Evolutionary conservation across 768 basidiomycete species (phyloP).

Genomic region (Guyanaporus albipodus): DNA sequence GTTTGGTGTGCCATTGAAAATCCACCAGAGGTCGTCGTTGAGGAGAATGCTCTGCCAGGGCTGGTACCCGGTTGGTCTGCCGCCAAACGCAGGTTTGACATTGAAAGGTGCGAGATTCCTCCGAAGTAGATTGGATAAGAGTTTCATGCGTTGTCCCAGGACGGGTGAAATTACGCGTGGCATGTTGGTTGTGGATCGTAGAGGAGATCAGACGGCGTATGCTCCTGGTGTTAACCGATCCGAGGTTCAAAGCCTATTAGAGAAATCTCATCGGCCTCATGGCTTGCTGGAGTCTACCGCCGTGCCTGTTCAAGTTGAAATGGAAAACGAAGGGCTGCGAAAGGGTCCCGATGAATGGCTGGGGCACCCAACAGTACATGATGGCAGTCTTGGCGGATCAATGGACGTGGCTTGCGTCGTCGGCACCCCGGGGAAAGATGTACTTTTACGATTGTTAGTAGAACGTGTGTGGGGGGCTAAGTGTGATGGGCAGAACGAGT

Average conservation of each 20-base stretch:
- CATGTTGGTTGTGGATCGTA: slow-evolving; percentile 82
- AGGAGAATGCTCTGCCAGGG: slow-evolving; percentile 18
- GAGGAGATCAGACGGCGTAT: slow-evolving; percentile 62
- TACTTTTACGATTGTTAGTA: slow-evolving; percentile 45
- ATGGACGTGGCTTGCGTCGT: slow-evolving; percentile 46
- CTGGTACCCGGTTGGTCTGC: slow-evolving; percentile 55
- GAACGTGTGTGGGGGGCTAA: slow-evolving; percentile 52
- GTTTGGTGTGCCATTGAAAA: slow-evolving; percentile 84
- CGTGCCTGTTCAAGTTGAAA: slow-evolving; percentile 51
- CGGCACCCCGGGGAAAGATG: slow-evolving; percentile 61
- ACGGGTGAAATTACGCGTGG: slow-evolving; percentile 78
- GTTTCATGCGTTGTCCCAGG: slow-evolving; percentile 33
- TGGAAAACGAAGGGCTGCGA: slow-evolving; percentile 32
- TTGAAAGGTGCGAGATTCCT: slow-evolving; percentile 54
- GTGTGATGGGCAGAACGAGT: neutral
- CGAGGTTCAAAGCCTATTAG: slow-evolving; percentile 52
- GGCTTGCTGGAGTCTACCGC: slow-evolving; percentile 46
- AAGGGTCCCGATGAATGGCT: slow-evolving; percentile 18
- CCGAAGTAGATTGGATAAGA: neutral
- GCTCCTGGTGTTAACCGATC: slow-evolving; percentile 64
- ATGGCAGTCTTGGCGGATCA: slow-evolving; percentile 20
- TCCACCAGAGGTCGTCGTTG: slow-evolving; percentile 43
- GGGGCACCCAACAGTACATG: slow-evolving; percentile 17
- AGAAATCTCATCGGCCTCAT: slow-evolving; percentile 32
- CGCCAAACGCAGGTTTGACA: slow-evolving; percentile 51